phyloP scores from a whole-genome alignment of 2,329 filamentous ascomycete species.

The Ophiostoma sp. region DNA sequence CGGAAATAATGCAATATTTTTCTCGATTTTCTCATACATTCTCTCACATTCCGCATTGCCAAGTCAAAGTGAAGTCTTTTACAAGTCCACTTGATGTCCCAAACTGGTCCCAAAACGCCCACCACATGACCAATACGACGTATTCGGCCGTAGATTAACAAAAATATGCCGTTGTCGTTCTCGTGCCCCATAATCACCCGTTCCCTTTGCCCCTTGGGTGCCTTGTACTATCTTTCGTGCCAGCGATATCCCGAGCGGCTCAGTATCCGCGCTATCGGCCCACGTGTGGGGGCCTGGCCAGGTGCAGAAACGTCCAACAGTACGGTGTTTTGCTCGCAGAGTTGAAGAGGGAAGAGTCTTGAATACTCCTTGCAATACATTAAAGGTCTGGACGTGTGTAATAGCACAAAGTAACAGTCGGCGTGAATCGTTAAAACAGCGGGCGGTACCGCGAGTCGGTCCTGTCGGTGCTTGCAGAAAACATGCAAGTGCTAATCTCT shows the following conservation, averaged over 20 bases:
- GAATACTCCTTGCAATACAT: neutral
- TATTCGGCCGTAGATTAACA: neutral
- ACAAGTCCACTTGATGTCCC: too few relatives aligned
- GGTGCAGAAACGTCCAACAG: neutral
- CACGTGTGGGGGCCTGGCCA: neutral
- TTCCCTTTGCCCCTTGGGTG: neutral
- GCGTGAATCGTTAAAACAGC: neutral
- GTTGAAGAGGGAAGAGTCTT: neutral
- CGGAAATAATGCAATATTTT: neutral
- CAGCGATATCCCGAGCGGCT: slow-evolving; percentile 4
- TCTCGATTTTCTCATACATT: neutral
- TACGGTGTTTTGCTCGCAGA: neutral
- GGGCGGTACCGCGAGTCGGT: slow-evolving; percentile 11
- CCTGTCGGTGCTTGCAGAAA: neutral
- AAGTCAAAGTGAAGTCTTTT: neutral
- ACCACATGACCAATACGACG: neutral
- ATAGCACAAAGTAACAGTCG: neutral
- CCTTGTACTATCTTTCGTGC: neutral
- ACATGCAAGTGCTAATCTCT: neutral
- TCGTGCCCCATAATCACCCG: neutral
- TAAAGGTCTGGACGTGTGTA: neutral
- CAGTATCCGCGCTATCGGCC: slow-evolving; percentile 1
- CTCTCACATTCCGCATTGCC: neutral
- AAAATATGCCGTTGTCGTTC: neutral
- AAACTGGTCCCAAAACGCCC: too few relatives aligned